Conservation (phyloP, 306 rosid species). For the Canavalia ensiformis region DNA sequence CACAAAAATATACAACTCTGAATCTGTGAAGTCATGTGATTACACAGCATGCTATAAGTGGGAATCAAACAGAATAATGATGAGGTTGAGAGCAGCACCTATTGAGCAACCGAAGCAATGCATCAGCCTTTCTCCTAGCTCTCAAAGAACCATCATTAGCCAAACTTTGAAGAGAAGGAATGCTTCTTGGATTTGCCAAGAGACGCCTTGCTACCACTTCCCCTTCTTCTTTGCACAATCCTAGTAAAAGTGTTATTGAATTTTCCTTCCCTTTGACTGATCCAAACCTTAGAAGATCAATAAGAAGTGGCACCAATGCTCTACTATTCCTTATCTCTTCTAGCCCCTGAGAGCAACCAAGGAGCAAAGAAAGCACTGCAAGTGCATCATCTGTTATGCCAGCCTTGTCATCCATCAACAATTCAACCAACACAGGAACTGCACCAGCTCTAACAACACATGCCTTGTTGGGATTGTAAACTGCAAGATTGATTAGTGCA, state of each 20-base stretch:
- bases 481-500: slow-evolving; percentile 80
- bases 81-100: slow-evolving; percentile 83
- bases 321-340: slow-evolving; percentile 77
- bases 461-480: slow-evolving; percentile 75
- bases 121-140: slow-evolving; percentile 87
- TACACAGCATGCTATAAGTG: not conserved
- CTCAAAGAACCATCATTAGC: slow-evolving; percentile 80
- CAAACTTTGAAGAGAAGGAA: slow-evolving; percentile 88
- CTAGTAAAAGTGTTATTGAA: slow-evolving; percentile 75
- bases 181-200: slow-evolving; percentile 78
- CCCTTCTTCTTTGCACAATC: slow-evolving; percentile 88
- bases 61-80: slow-evolving; percentile 51
- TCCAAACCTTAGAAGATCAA: slow-evolving; percentile 92
- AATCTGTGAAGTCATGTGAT: slow-evolving; percentile 13
- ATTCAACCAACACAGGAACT: slow-evolving; percentile 67
- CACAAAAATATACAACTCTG: slow-evolving; percentile 56
- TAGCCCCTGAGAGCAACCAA: slow-evolving; percentile 76
- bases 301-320: slow-evolving; percentile 73
- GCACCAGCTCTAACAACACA: slow-evolving; percentile 68
- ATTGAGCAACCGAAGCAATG: slow-evolving; percentile 80
- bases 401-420: slow-evolving; percentile 85
- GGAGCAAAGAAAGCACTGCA: slow-evolving; percentile 71
- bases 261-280: slow-evolving; percentile 91
- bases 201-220: slow-evolving; percentile 75
- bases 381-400: slow-evolving; percentile 84